Percentiles rank a stretch among this genome's conserved stretches.
Conservation (phyloP, 2,329 filamentous ascomycete genomes). For the Diaporthe australafricana region DNA sequence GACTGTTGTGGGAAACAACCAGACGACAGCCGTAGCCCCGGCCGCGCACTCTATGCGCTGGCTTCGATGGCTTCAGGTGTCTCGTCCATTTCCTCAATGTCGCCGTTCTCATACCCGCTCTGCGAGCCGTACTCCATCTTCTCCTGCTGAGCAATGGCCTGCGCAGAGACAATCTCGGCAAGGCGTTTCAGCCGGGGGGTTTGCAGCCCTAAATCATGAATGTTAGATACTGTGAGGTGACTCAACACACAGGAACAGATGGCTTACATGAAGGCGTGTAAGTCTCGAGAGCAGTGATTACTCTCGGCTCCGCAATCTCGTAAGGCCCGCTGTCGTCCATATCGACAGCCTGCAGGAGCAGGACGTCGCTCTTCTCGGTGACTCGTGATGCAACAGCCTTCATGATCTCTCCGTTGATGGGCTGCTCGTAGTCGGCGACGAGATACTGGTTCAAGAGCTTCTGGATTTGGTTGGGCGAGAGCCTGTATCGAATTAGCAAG, state of each 20-base stretch:
- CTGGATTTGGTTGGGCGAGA: conserved; percentile 98
- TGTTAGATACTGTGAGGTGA: conserved; percentile 31
- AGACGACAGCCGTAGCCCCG: conserved; percentile 37
- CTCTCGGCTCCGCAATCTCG: conserved; percentile 95
- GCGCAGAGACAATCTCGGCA: conserved; percentile 97
- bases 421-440: conserved; percentile 98
- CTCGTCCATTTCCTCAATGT: conserved; percentile 65
- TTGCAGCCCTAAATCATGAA: conserved; percentile 80
- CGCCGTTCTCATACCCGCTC: conserved; percentile 54
- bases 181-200: conserved; percentile 93
- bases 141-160: conserved; percentile 95
- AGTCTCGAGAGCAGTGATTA: conserved; percentile 95
- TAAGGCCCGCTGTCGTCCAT: conserved; percentile 99
- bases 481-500: conserved; percentile 61
- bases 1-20: conserved; percentile 39
- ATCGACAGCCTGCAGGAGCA: conserved; percentile 93
- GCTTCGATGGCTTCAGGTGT: conserved; percentile 50
- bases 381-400: conserved; percentile 97
- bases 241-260: no score
- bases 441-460: conserved; percentile 99
- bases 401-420: conserved; percentile 99
- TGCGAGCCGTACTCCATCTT: conserved; percentile 75
- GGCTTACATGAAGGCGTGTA: conserved; percentile 95
- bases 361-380: conserved; percentile 97
- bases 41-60: conserved; percentile 48